Evolutionary conservation across 192 early-diverging fungal genomes (phyloP).

Genomic region (Coemansia sp.): DNA sequence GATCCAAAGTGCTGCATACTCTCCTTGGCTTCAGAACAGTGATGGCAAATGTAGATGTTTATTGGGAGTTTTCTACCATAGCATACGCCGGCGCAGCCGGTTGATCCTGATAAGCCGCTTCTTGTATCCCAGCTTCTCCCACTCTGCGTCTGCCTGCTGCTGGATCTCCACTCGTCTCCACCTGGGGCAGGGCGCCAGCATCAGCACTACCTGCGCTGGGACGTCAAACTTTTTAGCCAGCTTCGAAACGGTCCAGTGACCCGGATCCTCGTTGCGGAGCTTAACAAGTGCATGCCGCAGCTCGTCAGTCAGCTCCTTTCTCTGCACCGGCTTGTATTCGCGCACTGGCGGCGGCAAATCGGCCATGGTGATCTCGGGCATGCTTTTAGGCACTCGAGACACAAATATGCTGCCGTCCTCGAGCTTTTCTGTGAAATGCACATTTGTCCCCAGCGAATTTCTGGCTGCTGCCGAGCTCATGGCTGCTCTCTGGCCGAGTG

Average conservation of each 20-base stretch:
- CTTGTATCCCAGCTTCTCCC: conserved; percentile 50
- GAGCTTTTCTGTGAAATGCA: conserved; percentile 47
- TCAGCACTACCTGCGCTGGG: conserved; percentile 30
- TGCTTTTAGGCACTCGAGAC: conserved; percentile 41
- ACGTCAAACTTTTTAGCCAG: conserved; percentile 51
- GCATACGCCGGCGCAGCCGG: conserved; percentile 49
- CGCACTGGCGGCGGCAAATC: conserved; percentile 50
- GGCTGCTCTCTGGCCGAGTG: conserved; percentile 14
- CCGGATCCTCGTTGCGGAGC: conserved; percentile 52
- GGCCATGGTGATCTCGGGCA: conserved; percentile 35
- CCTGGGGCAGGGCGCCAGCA: conserved; percentile 33
- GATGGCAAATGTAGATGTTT: neutral
- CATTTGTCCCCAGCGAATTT: conserved; percentile 43
- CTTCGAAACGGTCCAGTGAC: conserved; percentile 50
- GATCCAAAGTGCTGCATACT: neutral
- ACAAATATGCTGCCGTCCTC: conserved; percentile 55
- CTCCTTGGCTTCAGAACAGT: neutral
- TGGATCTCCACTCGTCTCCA: conserved; percentile 48
- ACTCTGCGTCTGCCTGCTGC: conserved; percentile 36
- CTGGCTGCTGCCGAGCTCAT: conserved; percentile 47
- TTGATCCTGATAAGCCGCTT: conserved; percentile 51
- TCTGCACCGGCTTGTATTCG: conserved; percentile 9
- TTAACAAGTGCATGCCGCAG: conserved; percentile 23
- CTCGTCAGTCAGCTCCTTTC: conserved; percentile 33
- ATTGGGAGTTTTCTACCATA: conserved; percentile 21